Evolutionary conservation across 164 flowering plant genomes (phyloP).

Genomic region (Annona cherimola): DNA sequence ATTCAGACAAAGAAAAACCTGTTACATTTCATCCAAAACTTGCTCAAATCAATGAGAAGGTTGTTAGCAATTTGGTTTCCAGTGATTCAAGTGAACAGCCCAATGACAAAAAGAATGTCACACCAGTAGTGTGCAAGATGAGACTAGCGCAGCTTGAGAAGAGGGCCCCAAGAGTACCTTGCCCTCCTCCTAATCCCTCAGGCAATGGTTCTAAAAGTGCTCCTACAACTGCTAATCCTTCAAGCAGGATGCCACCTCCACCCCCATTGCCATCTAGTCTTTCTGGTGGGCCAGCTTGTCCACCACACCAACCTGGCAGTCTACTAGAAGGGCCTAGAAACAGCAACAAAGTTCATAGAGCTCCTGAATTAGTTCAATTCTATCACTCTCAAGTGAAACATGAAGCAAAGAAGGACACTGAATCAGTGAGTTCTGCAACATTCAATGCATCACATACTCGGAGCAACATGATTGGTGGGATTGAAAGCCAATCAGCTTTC

Average conservation of each 20-base stretch:
- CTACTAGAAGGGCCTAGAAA: conserved; percentile 44
- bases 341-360: conserved; percentile 88
- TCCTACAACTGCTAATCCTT: conserved; percentile 25
- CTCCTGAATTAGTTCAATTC: conserved; percentile 94
- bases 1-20: conserved; percentile 29
- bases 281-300: conserved; percentile 74
- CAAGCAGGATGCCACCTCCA: conserved; percentile 38
- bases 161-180: conserved; percentile 70
- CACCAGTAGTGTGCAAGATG: conserved; percentile 62
- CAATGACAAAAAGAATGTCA: conserved; percentile 34
- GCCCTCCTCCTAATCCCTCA: conserved; percentile 80
- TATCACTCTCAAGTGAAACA: conserved; percentile 95
- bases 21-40: conserved; percentile 64
- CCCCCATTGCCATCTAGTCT: conserved; percentile 38
- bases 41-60: conserved; percentile 69
- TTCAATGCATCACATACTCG: conserved; percentile 58
- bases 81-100: conserved; percentile 40
- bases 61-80: conserved; percentile 13
- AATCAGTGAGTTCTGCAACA: conserved; percentile 42
- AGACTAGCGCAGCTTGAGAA: conserved; percentile 70
- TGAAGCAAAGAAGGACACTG: conserved; percentile 77
- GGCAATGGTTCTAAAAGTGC: conserved; percentile 31
- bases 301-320: conserved; percentile 90
- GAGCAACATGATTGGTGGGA: conserved; percentile 98
- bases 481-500: conserved; percentile 86